Evolutionary conservation across 2,329 filamentous ascomycete species (phyloP).

Genomic region (Exophiala sideris): DNA sequence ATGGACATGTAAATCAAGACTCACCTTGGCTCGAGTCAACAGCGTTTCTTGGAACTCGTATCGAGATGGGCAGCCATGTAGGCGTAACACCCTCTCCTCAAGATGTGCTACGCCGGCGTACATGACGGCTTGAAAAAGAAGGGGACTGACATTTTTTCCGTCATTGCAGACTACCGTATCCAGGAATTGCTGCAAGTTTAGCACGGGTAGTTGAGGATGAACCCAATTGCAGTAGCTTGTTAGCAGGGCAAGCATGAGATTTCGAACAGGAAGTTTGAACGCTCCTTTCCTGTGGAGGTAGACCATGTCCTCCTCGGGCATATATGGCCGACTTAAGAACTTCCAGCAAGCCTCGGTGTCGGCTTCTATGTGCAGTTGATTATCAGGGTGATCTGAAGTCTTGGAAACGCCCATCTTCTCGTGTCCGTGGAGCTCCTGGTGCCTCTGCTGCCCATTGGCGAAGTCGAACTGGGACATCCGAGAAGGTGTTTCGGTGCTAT

Average conservation of each 20-base stretch:
- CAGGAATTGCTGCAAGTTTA: conserved; percentile 63
- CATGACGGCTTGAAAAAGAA: conserved; percentile 91
- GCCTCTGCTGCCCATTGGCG: too few species aligned
- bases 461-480: too few species aligned
- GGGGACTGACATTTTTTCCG: conserved; percentile 67
- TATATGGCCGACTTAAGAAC: conserved; percentile 72
- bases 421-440: too few species aligned
- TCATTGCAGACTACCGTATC: conserved; percentile 52
- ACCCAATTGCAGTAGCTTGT: conserved; percentile 82
- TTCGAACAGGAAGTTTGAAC: conserved; percentile 65
- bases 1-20: neutral
- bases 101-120: conserved; percentile 86
- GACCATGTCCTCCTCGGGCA: conserved; percentile 74
- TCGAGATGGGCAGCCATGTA: conserved; percentile 70
- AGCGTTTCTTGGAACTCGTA: conserved; percentile 82
- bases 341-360: conserved; percentile 55
- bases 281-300: conserved; percentile 83
- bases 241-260: conserved; percentile 75
- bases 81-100: conserved; percentile 69
- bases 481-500: too few species aligned
- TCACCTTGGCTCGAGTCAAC: conserved; percentile 63
- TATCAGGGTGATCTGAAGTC: too few species aligned
- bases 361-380: too few species aligned
- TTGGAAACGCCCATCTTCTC: too few species aligned
- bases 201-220: conserved; percentile 86